Conservation (phyloP, 169 alveolate genomes). For the Plasmodium berghei region DNA sequence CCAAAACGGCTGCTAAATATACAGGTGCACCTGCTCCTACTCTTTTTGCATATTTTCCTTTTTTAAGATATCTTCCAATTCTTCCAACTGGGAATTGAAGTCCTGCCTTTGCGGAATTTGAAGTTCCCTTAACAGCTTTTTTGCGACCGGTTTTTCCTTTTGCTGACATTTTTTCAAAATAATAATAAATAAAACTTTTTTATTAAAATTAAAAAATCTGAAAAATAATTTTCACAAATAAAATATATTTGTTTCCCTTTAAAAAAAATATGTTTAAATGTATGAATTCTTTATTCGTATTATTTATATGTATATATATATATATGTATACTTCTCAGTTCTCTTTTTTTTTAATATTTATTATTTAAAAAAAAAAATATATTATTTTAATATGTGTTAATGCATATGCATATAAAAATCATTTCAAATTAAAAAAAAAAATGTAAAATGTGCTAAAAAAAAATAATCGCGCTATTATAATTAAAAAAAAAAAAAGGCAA, state of each 20-base stretch:
- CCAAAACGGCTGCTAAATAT: slow-evolving; percentile 98
- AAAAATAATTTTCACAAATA: slow-evolving; percentile 8
- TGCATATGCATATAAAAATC: not conserved
- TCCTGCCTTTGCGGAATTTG: slow-evolving; percentile 99
- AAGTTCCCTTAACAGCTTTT: slow-evolving; percentile 89
- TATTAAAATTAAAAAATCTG: not conserved
- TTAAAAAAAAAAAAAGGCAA: slow-evolving; percentile 1
- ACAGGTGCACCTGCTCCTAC: slow-evolving; percentile 99
- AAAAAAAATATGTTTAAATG: not conserved
- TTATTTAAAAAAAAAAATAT: not conserved
- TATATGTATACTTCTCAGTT: not conserved
- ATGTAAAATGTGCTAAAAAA: not conserved
- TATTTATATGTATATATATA: not conserved
- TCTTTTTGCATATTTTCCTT: slow-evolving; percentile 98
- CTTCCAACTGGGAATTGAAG: slow-evolving; percentile 99
- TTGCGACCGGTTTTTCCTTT: slow-evolving; percentile 91
- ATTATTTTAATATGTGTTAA: too few species aligned
- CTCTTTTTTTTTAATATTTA: not conserved
- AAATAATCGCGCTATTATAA: not conserved
- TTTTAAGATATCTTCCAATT: slow-evolving; percentile 96
- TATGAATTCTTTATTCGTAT: not conserved
- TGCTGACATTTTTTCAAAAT: slow-evolving; percentile 79
- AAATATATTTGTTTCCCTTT: not conserved
- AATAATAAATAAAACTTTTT: not conserved
- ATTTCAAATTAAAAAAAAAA: not conserved